Conservation (phyloP, 2,329 filamentous ascomycete species). For the Fusarium duplospermum region DNA sequence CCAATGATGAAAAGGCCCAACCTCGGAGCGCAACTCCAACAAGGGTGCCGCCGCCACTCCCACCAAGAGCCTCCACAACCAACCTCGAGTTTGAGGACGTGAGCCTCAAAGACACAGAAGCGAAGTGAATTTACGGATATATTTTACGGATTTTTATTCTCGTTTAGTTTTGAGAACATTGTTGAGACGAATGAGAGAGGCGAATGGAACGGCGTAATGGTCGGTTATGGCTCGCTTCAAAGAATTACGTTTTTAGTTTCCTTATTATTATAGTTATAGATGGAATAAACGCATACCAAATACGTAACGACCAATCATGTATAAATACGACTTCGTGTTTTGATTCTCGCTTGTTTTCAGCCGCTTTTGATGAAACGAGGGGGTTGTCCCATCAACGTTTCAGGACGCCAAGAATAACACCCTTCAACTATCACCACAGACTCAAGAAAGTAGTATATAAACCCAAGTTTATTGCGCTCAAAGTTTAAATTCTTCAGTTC, state of each 20-base stretch:
- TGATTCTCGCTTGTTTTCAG: neutral
- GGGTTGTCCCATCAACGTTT: neutral
- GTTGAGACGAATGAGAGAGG: neutral
- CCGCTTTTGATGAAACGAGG: neutral
- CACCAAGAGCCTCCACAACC: constrained; percentile 2
- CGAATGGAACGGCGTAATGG: neutral
- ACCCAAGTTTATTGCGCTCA: neutral
- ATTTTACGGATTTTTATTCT: neutral
- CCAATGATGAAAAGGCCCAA: constrained; percentile 1
- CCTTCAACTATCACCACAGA: neutral
- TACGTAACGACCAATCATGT: neutral
- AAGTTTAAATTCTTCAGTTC: neutral
- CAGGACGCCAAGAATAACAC: neutral
- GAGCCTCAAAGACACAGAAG: neutral
- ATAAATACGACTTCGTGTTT: neutral
- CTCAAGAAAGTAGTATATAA: neutral
- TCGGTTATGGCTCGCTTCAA: neutral
- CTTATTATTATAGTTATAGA: neutral
- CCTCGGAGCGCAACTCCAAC: constrained; percentile 11
- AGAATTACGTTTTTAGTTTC: neutral
- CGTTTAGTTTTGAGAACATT: neutral
- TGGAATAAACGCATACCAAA: neutral
- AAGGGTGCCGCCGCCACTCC: constrained; percentile 17
- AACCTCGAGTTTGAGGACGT: constrained; percentile 7
- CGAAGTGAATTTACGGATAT: neutral